These are phyloP conservation scores for Digitaria exilis DNA, from an alignment of 202 grass and related monocot species.

Conservation along the genomic window DNA sequence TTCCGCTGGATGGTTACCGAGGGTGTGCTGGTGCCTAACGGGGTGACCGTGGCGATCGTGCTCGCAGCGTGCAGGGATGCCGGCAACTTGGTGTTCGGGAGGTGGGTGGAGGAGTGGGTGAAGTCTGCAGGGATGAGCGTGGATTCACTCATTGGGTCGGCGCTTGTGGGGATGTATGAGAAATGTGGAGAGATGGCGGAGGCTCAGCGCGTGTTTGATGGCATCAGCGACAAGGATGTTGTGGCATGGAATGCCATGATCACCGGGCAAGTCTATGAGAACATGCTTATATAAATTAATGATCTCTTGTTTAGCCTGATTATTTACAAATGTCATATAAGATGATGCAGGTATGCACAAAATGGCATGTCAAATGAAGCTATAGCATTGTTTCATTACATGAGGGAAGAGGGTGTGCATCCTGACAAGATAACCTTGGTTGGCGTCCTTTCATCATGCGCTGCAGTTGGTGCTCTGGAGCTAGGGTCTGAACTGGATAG, in stretches of 20 bases:
- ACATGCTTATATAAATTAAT: neutral
- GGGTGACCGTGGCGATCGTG: conserved; percentile 54
- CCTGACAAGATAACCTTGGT: conserved; percentile 81
- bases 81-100: conserved; percentile 48
- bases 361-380: conserved; percentile 91
- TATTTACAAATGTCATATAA: conserved; percentile 2
- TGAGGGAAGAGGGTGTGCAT: conserved; percentile 47
- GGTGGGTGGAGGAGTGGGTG: conserved; percentile 63
- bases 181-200: conserved; percentile 70
- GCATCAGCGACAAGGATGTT: conserved; percentile 45
- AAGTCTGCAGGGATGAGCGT: conserved; percentile 30
- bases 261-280: conserved; percentile 58
- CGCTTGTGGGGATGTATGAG: conserved; percentile 71
- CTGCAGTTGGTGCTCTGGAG: conserved; percentile 68
- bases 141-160: conserved; percentile 43
- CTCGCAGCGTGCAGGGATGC: conserved; percentile 55
- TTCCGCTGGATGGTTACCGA: conserved; percentile 52
- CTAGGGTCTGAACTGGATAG: conserved; percentile 59
- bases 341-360: conserved; percentile 78
- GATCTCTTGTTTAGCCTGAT: neutral
- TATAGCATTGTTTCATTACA: conserved; percentile 68
- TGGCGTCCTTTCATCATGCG: conserved; percentile 76
- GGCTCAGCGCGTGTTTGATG: conserved; percentile 61
- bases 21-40: conserved; percentile 40
- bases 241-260: conserved; percentile 90